Conservation (phyloP, 2,329 filamentous ascomycete genomes). For the Fulvia fulva region DNA sequence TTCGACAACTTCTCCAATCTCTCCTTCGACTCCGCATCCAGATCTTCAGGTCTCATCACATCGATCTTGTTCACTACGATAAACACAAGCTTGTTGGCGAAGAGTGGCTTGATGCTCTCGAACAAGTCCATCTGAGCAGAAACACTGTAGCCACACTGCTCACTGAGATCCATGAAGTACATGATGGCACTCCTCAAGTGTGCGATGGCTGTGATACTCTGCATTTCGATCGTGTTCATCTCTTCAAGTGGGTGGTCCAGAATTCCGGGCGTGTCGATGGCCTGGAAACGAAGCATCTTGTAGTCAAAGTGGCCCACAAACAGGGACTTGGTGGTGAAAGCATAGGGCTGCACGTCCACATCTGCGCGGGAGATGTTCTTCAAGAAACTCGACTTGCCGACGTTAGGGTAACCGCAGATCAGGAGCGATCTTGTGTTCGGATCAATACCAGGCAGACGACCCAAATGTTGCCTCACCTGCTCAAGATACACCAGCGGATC, state of each 20-base stretch:
- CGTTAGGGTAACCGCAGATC: constrained; percentile 96
- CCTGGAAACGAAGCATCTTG: constrained; percentile 85
- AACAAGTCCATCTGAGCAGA: constrained; percentile 91
- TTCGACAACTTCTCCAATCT: constrained; percentile 77
- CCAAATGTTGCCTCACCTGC: constrained; percentile 93
- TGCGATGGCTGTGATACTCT: constrained; percentile 95
- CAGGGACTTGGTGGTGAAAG: constrained; percentile 95
- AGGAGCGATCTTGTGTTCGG: constrained; percentile 93
- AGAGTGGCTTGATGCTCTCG: constrained; percentile 93
- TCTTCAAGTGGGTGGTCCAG: constrained; percentile 95
- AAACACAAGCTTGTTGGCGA: constrained; percentile 95
- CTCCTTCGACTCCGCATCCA: constrained; percentile 72
- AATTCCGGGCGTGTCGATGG: constrained; percentile 98
- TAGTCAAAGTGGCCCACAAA: constrained; percentile 98
- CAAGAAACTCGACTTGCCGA: constrained; percentile 95
- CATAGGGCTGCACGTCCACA: constrained; percentile 95
- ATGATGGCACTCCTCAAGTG: constrained; percentile 92
- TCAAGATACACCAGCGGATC: constrained; percentile 94
- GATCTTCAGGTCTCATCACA: constrained; percentile 78
- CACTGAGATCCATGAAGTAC: constrained; percentile 97
- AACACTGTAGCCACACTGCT: constrained; percentile 94
- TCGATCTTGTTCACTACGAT: constrained; percentile 99
- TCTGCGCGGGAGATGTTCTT: constrained; percentile 89
- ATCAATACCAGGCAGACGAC: constrained; percentile 96
- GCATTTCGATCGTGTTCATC: constrained; percentile 99